phyloP scores from a whole-genome alignment of 192 early-diverging fungal species.

The Phycomyces nitens region DNA sequence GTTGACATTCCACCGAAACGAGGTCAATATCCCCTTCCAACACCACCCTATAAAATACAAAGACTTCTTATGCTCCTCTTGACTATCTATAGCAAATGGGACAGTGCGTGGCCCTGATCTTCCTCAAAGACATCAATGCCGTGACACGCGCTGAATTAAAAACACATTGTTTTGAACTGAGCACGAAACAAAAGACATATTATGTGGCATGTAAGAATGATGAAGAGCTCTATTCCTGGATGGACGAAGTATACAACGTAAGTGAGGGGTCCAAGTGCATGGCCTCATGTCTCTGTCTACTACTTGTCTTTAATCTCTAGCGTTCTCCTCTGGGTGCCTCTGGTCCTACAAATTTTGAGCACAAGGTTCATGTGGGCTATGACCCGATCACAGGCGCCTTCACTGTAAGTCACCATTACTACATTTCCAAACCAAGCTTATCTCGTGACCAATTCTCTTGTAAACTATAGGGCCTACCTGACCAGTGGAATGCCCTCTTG shows the following conservation, averaged over 20 bases:
- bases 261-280: too few species aligned
- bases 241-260: slow-evolving; percentile 95
- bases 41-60: too few species aligned
- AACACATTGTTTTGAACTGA: slow-evolving; percentile 91
- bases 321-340: slow-evolving; percentile 77
- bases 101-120: slow-evolving; percentile 85
- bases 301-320: too few species aligned
- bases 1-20: slow-evolving; percentile 90
- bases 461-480: slow-evolving; percentile 76
- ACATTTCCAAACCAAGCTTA: neutral
- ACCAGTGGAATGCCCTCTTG: slow-evolving; percentile 91
- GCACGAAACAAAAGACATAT: slow-evolving; percentile 91
- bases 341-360: slow-evolving; percentile 82
- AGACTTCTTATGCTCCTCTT: too few species aligned
- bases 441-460: neutral
- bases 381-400: slow-evolving; percentile 60
- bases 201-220: slow-evolving; percentile 91
- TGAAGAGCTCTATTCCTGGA: slow-evolving; percentile 97
- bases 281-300: too few species aligned
- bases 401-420: slow-evolving; percentile 38
- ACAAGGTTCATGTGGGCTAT: slow-evolving; percentile 76
- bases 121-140: slow-evolving; percentile 87
- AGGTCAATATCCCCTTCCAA: slow-evolving; percentile 52
- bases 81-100: slow-evolving; percentile 76
- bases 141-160: slow-evolving; percentile 89